These are phyloP conservation scores for Paramecium bursaria DNA, from an alignment of 73 alveolate genomes.

Conservation along the genomic window DNA sequence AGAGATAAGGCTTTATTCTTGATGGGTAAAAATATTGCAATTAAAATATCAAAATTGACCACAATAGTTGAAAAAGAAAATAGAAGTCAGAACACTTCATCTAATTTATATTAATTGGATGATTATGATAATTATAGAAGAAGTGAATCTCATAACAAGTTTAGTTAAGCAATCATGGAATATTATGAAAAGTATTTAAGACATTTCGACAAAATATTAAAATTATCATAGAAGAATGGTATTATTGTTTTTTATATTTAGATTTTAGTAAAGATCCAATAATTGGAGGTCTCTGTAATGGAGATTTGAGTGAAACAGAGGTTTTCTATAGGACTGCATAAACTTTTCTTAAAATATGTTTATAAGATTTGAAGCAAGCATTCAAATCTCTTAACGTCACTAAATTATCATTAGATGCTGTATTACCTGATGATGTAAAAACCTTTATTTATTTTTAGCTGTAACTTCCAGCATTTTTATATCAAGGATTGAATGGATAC, in stretches of 20 bases:
- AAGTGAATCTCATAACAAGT: conserved; percentile 23
- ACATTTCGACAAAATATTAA: conserved; percentile 32
- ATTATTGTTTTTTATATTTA: neutral
- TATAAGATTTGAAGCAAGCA: neutral
- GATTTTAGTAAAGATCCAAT: conserved; percentile 15
- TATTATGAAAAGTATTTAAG: conserved; percentile 24
- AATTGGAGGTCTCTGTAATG: neutral
- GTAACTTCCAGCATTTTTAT: conserved; percentile 16
- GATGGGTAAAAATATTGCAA: conserved; percentile 54
- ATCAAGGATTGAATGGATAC: conserved; percentile 13
- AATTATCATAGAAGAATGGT: conserved; percentile 50
- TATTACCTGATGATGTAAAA: conserved; percentile 46
- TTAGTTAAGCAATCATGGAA: conserved; percentile 39
- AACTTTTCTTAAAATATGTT: conserved; percentile 1
- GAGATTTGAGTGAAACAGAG: conserved; percentile 1
- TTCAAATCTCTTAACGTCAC: conserved; percentile 3
- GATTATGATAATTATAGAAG: conserved; percentile 32
- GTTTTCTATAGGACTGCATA: neutral
- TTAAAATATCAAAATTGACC: conserved; percentile 10
- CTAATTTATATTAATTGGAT: neutral
- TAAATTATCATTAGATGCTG: neutral
- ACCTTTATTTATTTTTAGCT: neutral
- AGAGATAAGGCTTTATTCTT: conserved; percentile 15
- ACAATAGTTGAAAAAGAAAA: conserved; percentile 17
- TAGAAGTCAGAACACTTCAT: neutral